phyloP scores from a whole-genome alignment of 345 rosid species.

The Reutealis trisperma region DNA sequence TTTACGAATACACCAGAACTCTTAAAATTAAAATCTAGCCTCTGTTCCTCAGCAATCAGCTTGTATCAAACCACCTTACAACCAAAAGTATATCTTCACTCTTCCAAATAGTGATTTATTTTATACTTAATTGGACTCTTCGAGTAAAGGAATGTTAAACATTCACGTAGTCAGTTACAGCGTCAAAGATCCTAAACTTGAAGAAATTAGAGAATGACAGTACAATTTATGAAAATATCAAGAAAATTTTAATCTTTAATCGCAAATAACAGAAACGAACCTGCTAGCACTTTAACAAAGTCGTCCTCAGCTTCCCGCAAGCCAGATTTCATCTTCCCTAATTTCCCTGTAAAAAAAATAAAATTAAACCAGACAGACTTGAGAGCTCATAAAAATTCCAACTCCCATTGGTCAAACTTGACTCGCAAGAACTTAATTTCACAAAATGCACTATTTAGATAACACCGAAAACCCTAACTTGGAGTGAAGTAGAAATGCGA shows the following conservation, averaged over 20 bases:
- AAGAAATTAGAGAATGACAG: neutral
- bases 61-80: neutral
- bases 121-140: neutral
- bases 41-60: neutral
- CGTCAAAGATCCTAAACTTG: too few species aligned
- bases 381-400: neutral
- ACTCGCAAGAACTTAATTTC: conserved; percentile 28
- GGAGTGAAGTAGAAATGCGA: neutral
- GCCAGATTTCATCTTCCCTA: conserved; percentile 52
- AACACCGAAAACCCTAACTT: conserved; percentile 18
- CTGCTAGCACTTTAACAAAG: conserved; percentile 74
- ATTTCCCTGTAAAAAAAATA: conserved; percentile 42
- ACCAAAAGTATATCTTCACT: neutral
- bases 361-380: neutral
- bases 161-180: too few species aligned
- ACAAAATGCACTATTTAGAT: neutral
- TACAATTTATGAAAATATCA: neutral
- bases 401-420: neutral
- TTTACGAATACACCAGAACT: neutral
- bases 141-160: too few species aligned
- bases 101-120: neutral
- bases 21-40: neutral
- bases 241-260: neutral
- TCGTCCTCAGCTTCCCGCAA: conserved; percentile 83
- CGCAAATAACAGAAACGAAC: conserved; percentile 30